Base-by-base conservation (phyloP, 2,329 filamentous ascomycete species). In the Microsporum canis region DNA sequence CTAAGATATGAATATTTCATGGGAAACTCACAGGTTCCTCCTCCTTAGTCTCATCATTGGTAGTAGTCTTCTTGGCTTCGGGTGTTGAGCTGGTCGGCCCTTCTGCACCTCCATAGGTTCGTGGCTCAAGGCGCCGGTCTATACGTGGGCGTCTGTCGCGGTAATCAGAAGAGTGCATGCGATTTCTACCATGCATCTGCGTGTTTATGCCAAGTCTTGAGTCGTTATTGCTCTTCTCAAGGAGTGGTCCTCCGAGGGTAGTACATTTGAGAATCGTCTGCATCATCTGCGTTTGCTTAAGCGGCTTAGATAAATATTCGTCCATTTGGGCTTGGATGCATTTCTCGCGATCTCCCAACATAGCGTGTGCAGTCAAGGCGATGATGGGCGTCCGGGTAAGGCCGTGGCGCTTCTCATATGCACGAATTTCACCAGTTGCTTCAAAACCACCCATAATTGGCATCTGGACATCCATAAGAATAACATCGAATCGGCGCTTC, bases 381-480 rank as follows among this genome's bases (percentile, higher is more conserved):
- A 99, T 96, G 70, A 99, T 96, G 12, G 94, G 94, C 8, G 92
- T 96, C 59, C 92, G 84, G 62, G 89, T 85, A 38, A 89, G 82
- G 60, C 86, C 87, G 67, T 89, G 84, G 65, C 86, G 88, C 63
- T 87, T 85, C 74, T 99, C 94, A 73, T 92, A 97, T 73, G 96
- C 91, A 69, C 94, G 85, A 67, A 99, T 99, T 79, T 96, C 96
- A 67, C 86, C 89, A 3, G 94, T 99, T 12, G 94, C 91, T 76
- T 99, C 94, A 71, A 99, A 97, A 51, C 94, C 94, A 71, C 94
- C 94, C 91, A 97, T 97, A 69, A 97, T 88, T n/a, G 94, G 94
- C 94, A 99, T 99, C 73, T 97, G 94, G 17, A 99, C 94, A 71
- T 99, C 94, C 94, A 99, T 99, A 57, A 99, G 82, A 65, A 99